Evolutionary conservation across 1,284 basidiomycete species (phyloP), one percentile per base, ranked within the genome.

Genomic region (Grifola frondosa): DNA sequence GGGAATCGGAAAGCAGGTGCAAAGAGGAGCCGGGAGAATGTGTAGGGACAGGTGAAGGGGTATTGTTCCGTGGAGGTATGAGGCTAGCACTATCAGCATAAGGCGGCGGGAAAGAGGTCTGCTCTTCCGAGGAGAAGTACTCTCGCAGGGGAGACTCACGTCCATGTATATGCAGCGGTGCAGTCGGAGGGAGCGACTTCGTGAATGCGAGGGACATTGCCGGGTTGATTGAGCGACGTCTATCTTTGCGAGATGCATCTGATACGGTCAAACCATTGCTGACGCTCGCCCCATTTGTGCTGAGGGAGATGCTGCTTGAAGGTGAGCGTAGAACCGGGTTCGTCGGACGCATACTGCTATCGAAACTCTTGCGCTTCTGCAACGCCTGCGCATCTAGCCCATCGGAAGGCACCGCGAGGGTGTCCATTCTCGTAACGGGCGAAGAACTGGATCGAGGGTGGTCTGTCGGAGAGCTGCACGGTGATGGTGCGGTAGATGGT

Each of bases 321-420:
- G 48, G 48, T 6, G 51, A 28, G 12, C 57, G 52, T 48, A 75
- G 63, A n/a, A 74, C 61, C 21, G 71, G 54, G 50, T 78, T 71
- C 34, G 78, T 63, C 6, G 77, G 75, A 19, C 74, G 73, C 16
- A 77, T 66, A 30, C 78, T 74, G 44, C 80, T 78, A 48, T 85
- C 81, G 46, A 76, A 80, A 52, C 78, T 83, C 53, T 74, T 78
- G 33, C 78, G 68, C 29, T 77, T 71, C 34, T 61, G 68, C 47
- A 64, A 54, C 26, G 45, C 40, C 32, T 52, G 48, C 33, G 36
- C 37, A 30, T 41, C 48, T 12, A 45, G 20, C 12, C 34, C 37
- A 33, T 60, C 57, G 13, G 46, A 46, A 3, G 65, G 59, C 6
- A 62, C 54, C 3, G 48, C 34, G 17, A 63, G 53, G 15, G 52